Evolutionary conservation across 495 filamentous ascomycete species (phyloP).

Genomic region (Chaetomium fimeti): DNA sequence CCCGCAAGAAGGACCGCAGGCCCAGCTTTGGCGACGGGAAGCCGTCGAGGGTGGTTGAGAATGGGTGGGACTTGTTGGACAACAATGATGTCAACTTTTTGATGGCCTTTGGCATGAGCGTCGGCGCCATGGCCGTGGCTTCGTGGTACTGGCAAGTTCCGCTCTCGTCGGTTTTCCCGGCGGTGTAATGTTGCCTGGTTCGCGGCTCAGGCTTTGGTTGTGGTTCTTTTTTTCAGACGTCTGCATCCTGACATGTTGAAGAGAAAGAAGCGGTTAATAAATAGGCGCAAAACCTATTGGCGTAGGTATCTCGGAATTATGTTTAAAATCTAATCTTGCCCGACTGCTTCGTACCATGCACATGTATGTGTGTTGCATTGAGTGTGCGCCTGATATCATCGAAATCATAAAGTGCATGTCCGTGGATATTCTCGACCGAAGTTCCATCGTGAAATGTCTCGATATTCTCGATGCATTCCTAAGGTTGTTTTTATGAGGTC

Average conservation of each 20-base stretch:
- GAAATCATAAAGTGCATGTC: no score
- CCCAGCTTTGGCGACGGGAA: conserved; percentile 55
- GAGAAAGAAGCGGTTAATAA: no score
- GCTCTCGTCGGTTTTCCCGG: conserved; percentile 38
- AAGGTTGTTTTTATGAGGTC: no score
- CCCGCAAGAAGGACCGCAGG: conserved; percentile 43
- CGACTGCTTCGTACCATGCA: no score
- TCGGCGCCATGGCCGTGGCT: conserved; percentile 68
- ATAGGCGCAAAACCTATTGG: no score
- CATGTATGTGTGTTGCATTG: no score
- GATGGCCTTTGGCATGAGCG: conserved; percentile 81
- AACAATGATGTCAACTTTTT: conserved; percentile 93
- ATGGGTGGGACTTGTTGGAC: conserved; percentile 73
- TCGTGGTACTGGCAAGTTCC: conserved; percentile 54
- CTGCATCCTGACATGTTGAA: background rate
- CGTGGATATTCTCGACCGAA: no score
- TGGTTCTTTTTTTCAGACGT: background rate
- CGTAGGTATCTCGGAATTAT: no score
- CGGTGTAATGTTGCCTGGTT: background rate
- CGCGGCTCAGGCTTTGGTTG: background rate
- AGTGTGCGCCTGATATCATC: no score
- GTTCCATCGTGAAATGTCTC: no score
- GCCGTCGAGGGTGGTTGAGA: conserved; percentile 69
- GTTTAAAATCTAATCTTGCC: no score
- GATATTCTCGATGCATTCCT: no score